Conservation (phyloP, 495 filamentous ascomycete species). For the Cercophora sp. region DNA sequence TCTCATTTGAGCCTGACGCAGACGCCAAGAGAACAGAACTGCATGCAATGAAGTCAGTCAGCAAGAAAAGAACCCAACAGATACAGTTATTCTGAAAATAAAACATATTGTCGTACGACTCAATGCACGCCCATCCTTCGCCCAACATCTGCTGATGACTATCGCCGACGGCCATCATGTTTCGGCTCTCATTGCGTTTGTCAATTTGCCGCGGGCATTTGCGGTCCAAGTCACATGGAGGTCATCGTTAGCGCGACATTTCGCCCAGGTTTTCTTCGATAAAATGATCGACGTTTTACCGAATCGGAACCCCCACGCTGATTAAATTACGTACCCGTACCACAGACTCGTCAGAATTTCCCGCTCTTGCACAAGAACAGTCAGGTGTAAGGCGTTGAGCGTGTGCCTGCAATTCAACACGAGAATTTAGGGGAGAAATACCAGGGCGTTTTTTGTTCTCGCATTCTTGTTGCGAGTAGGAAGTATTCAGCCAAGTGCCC, state of each 20-base stretch:
- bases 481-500: too few species aligned
- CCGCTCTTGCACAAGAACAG: too few species aligned
- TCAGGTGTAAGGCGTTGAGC: too few species aligned
- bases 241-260: neutral
- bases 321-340: slow-evolving; percentile 15
- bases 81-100: neutral
- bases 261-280: slow-evolving; percentile 1
- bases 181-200: too few species aligned
- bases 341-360: too few species aligned
- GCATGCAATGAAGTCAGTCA: slow-evolving; percentile 3
- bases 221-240: too few species aligned
- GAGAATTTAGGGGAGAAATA: too few species aligned
- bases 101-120: slow-evolving; percentile 1
- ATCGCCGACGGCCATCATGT: too few species aligned
- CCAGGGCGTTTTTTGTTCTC: neutral
- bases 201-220: too few species aligned
- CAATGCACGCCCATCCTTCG: slow-evolving; percentile 3
- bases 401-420: too few species aligned
- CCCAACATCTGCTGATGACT: too few species aligned
- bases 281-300: slow-evolving; percentile 14
- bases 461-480: too few species aligned
- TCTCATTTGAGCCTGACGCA: slow-evolving; percentile 7
- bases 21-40: neutral
- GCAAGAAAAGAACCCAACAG: slow-evolving; percentile 3
- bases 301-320: slow-evolving; percentile 13